Base-by-base conservation (phyloP, 257 asterid species). In the Pogostemon cablin region DNA sequence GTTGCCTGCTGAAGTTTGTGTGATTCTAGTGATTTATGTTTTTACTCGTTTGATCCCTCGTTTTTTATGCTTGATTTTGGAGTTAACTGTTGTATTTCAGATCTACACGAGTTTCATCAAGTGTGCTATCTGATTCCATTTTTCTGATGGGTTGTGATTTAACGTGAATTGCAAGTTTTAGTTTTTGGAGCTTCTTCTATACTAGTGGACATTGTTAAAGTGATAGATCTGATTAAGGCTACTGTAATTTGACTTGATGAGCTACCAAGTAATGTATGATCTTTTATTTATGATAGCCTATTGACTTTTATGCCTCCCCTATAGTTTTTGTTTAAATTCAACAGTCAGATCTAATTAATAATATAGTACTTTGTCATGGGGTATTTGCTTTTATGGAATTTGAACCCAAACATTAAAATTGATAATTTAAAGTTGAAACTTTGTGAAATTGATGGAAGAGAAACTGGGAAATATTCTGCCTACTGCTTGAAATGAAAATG, bases 1-100 rank as follows among this genome's bases (percentile, higher is more conserved):
- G 49, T 6, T 44, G 72, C 53, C 44, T 38, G 50, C 7, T 40
- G 59, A 46, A 56, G 40, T 42, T 47, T 47, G 41, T 52, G 61
- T 40, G 43, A 35, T 48, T 48, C 15, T 40, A 9, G 42, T 68
- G 75, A 73, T 68, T 72, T 25, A 25, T 37, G 59, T 34, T 66
- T 68, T 3, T 3, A 48, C 54, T 77, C 78, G 6, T 60, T 74
- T 71, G 81, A 67, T 77, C 69, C 73, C 39, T 69, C 66, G 69
- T 69, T 68, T 69, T 68, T 65, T 62, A 50, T 59, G 54, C 73
- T 47, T 57, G 34, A 50, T 50, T 69, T 65, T 38, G 62, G 70
- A 15, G 25, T 48, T 50, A n/a, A 8, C 68, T 61, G 62, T 63
- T 42, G 42, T 1, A 57, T 53, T 38, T 9, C 10, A 56, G 81